phyloP scores from a whole-genome alignment of 768 basidiomycete species.

The Infundibulicybe gibba region DNA sequence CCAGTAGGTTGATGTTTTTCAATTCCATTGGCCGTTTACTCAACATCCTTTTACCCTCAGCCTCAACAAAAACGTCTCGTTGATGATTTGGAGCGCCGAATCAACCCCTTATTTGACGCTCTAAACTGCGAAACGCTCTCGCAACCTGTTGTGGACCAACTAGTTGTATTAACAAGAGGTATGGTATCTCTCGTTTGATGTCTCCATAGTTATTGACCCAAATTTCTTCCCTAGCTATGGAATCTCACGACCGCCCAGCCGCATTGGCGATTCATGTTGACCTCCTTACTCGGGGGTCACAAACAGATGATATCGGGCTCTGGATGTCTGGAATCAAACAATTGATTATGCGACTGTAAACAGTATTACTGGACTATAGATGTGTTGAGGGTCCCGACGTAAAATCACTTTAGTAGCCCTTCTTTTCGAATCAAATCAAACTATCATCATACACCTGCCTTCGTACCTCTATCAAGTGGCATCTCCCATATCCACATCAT shows the following conservation, averaged over 20 bases:
- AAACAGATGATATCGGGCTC: conserved; percentile 78
- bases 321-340: conserved; percentile 93
- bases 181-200: conserved; percentile 8
- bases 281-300: conserved; percentile 73
- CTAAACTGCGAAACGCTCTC: conserved; percentile 86
- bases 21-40: background rate
- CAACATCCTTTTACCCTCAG: conserved; percentile 30
- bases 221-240: conserved; percentile 59
- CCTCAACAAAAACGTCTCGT: conserved; percentile 80
- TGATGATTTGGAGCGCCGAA: conserved; percentile 83
- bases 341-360: conserved; percentile 67
- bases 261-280: conserved; percentile 86
- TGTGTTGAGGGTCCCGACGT: too few relatives aligned
- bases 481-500: conserved; percentile 12
- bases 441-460: too few relatives aligned
- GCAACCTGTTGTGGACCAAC: conserved; percentile 62
- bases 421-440: too few relatives aligned
- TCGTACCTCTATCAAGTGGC: background rate
- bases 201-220: conserved; percentile 2
- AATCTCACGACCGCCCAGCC: conserved; percentile 67
- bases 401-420: too few relatives aligned
- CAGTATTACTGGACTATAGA: background rate
- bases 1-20: conserved; percentile 54
- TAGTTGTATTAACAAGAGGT: conserved; percentile 76
- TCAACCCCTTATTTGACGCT: conserved; percentile 87